phyloP scores from a whole-genome alignment of 805 yeast genomes.

The Cyberlindnera bimundalis region DNA sequence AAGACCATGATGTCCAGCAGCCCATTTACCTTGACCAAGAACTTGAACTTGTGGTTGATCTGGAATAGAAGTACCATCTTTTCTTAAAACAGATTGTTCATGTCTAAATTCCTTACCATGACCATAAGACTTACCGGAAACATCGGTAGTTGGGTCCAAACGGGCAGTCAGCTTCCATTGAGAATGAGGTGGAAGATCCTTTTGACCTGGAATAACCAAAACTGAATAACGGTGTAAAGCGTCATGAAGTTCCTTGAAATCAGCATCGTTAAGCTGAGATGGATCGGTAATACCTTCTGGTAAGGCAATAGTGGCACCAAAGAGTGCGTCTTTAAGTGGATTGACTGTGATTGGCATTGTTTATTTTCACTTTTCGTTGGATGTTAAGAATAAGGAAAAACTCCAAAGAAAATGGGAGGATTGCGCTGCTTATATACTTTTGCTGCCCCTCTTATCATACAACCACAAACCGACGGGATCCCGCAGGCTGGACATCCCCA shows the following conservation, averaged over 20 bases:
- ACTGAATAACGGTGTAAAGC: conserved; percentile 72
- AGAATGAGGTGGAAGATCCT: conserved; percentile 63
- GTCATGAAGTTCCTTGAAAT: conserved; percentile 56
- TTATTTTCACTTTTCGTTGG: no score
- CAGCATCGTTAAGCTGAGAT: conserved; percentile 56
- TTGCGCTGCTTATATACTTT: no score
- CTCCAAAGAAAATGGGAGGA: no score
- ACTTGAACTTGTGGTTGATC: conserved; percentile 87
- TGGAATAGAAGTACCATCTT: conserved; percentile 79
- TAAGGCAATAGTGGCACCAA: conserved; percentile 66
- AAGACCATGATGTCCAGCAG: conserved; percentile 52
- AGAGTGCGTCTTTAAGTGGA: conserved; percentile 36
- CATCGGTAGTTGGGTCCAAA: conserved; percentile 65
- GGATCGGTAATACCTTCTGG: conserved; percentile 70
- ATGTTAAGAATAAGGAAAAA: no score
- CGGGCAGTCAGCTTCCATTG: conserved; percentile 74
- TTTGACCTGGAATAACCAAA: conserved; percentile 69
- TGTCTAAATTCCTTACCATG: conserved; percentile 79
- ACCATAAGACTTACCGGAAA: conserved; percentile 63
- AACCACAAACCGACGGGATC: neutral
- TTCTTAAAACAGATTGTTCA: conserved; percentile 62
- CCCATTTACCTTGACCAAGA: conserved; percentile 74
- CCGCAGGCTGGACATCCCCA: no score
- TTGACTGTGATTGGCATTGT: conserved; percentile 16
- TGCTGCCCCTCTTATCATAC: no score